phyloP scores from a whole-genome alignment of 1,284 basidiomycete species.

The Pseudozyma thailandica region DNA sequence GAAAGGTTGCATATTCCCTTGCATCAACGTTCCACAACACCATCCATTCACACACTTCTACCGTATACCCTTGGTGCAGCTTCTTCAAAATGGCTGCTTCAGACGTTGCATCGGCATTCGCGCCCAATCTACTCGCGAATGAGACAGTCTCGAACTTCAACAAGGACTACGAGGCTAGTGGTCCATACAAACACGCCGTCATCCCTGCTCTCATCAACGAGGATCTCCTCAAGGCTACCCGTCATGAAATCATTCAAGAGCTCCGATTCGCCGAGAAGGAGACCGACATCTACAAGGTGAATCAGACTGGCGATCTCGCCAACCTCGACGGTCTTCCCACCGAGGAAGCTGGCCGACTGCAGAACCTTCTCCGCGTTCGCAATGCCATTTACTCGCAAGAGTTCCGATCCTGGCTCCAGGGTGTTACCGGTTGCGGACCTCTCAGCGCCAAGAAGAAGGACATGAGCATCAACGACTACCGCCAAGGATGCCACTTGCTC shows the following conservation, averaged over 20 bases:
- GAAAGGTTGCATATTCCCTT: slow-evolving; percentile 3
- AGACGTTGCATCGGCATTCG: slow-evolving; percentile 42
- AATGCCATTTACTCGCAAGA: slow-evolving; percentile 89
- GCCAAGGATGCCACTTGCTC: slow-evolving; percentile 84
- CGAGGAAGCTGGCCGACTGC: slow-evolving; percentile 60
- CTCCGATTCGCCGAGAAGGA: slow-evolving; percentile 95
- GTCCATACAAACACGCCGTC: slow-evolving; percentile 85
- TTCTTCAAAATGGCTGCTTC: slow-evolving; percentile 19
- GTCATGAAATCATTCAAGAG: slow-evolving; percentile 82
- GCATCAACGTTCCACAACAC: neutral
- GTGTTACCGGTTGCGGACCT: slow-evolving; percentile 92
- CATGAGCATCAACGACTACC: slow-evolving; percentile 94
- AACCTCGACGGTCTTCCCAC: slow-evolving; percentile 81
- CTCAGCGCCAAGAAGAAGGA: slow-evolving; percentile 91
- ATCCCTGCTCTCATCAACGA: slow-evolving; percentile 86
- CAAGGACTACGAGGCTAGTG: slow-evolving; percentile 51
- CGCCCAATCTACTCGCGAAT: slow-evolving; percentile 42
- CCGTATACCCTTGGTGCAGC: neutral
- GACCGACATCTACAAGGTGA: slow-evolving; percentile 99
- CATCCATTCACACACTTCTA: neutral
- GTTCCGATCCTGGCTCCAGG: slow-evolving; percentile 85
- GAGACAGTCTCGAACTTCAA: slow-evolving; percentile 36
- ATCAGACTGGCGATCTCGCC: slow-evolving; percentile 96
- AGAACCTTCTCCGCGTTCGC: slow-evolving; percentile 76
- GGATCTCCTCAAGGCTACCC: slow-evolving; percentile 79